Evolutionary conservation across 306 rosid species (phyloP), one percentile per base, ranked within the genome.

Genomic region (Phaseolus lunatus): DNA sequence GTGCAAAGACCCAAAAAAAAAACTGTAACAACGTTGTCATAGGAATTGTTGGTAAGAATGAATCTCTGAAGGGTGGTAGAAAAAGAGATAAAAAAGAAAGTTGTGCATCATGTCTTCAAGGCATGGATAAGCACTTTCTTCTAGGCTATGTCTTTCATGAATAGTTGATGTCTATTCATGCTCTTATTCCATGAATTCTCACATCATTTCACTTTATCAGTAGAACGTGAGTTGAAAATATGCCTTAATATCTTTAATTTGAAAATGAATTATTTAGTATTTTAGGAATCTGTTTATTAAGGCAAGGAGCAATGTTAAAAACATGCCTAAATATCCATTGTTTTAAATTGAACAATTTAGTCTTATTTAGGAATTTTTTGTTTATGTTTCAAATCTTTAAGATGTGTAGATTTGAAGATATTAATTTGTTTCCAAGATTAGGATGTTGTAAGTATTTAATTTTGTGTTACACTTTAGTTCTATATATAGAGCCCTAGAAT

Each of bases 1-100:
- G 56, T 11, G 37, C 47, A 61, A 37, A 35, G 33, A 62, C 13
- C 31, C 29, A 48, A 61, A 72, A n/a, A 72, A 50, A 50, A 27
- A 11, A 16, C 22, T 67, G 12, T 23, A 11, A 33, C 24, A 44
- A 16, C 31, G 50, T 16, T 31, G 22, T 20, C 44, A 6, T 15
- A 10, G 11, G 67, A 39, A 56, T 37, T 33, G 47, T 35, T 19
- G 50, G 18, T 65, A 2, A 4, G 31, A 37, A 10, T 5, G 10
- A 29, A 35, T 63, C 8, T 63, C 18, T 63, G 26, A 35, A 9
- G 48, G 26, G 26, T 35, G 18, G 26, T 18, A 63, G 48, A 63
- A 64, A 35, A 33, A 61, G 22, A 29, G 31, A 39, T 39, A 20
- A 39, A 24, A 63, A 35, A 27, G 50, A 18, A 65, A 37, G 29